These are phyloP conservation scores for Panellus pusillus DNA, from an alignment of 768 basidiomycete species.

Conservation along the genomic window DNA sequence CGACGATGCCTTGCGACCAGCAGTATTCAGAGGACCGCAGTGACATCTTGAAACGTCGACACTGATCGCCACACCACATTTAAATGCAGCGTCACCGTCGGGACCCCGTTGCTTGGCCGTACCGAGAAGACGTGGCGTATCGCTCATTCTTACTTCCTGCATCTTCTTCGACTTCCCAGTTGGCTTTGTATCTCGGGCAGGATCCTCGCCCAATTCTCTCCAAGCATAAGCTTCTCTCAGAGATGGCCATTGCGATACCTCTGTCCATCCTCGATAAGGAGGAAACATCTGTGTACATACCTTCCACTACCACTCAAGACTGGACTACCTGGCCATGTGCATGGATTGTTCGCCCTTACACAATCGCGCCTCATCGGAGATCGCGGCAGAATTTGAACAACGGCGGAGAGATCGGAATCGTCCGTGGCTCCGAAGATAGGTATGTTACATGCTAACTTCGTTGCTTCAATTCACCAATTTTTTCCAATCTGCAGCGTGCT, in stretches of 20 bases:
- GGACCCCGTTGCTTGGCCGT: constrained; percentile 8
- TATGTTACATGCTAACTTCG: constrained; percentile 24
- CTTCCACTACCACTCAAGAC: constrained; percentile 49
- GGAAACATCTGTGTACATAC: constrained; percentile 38
- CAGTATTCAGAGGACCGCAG: constrained; percentile 5
- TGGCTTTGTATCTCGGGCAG: constrained; percentile 28
- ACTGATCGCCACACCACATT: constrained; percentile 17
- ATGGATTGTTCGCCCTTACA: constrained; percentile 48
- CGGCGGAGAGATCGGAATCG: constrained; percentile 37
- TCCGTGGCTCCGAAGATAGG: constrained; percentile 41
- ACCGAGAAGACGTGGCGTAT: constrained; percentile 35
- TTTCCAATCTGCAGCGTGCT: constrained; percentile 34
- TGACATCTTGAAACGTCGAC: constrained; percentile 7
- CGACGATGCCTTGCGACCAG: constrained; percentile 13
- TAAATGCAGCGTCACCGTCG: constrained; percentile 22
- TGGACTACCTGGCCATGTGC: constrained; percentile 44
- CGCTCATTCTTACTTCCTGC: constrained; percentile 29
- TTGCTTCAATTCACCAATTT: not conserved
- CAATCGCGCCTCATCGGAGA: too few species aligned
- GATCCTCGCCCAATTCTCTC: constrained; percentile 27
- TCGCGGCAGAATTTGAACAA: constrained; percentile 47
- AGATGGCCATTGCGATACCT: constrained; percentile 39
- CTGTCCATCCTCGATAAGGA: constrained; percentile 18
- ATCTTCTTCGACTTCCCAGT: constrained; percentile 25
- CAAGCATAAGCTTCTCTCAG: constrained; percentile 42